These are phyloP conservation scores for Ascochyta rabiei DNA, from an alignment of 2,329 filamentous ascomycete species.

Conservation along the genomic window DNA sequence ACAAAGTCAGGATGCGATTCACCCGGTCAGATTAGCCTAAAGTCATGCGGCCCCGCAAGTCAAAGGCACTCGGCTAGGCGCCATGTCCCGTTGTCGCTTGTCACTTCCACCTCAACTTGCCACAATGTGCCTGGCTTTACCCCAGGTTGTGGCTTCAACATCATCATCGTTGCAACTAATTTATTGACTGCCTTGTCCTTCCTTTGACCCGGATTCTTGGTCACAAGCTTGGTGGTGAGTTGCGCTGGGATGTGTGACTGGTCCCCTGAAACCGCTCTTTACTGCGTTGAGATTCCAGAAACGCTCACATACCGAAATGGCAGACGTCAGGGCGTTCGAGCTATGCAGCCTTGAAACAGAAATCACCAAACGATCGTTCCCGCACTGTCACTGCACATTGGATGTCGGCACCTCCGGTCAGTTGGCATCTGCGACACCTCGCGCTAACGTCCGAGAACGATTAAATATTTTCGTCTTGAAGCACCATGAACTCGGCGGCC, in stretches of 20 bases:
- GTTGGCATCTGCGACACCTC: conserved; percentile 18
- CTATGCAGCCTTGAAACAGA: conserved; percentile 35
- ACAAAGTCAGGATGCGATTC: conserved; percentile 12
- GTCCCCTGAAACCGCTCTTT: conserved; percentile 24
- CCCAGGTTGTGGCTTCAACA: conserved; percentile 15
- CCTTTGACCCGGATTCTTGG: conserved; percentile 28
- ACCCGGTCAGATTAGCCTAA: conserved; percentile 26
- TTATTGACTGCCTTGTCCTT: conserved; percentile 8
- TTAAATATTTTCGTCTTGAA: conserved; percentile 21
- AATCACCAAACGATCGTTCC: conserved; percentile 28
- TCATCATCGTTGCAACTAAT: conserved; percentile 6
- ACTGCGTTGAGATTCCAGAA: conserved; percentile 16
- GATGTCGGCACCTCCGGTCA: conserved; percentile 22
- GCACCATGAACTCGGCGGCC: conserved; percentile 10
- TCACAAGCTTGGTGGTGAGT: conserved; percentile 11
- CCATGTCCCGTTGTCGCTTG: conserved; percentile 8
- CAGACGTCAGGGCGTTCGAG: conserved; percentile 28
- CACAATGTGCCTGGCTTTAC: conserved; percentile 15
- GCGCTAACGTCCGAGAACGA: conserved; percentile 23
- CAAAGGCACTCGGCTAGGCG: conserved; percentile 6
- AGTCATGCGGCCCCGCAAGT: conserved; percentile 11
- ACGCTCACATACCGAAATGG: conserved; percentile 22
- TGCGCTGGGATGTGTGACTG: conserved; percentile 27
- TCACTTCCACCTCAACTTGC: conserved; percentile 11
- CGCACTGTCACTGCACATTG: conserved; percentile 16